A percentile compares a stretch with the other conserved stretches of the same genome.
Evolutionary conservation across 1,284 basidiomycete species (phyloP).

Genomic region (Tilletia walkeri): DNA sequence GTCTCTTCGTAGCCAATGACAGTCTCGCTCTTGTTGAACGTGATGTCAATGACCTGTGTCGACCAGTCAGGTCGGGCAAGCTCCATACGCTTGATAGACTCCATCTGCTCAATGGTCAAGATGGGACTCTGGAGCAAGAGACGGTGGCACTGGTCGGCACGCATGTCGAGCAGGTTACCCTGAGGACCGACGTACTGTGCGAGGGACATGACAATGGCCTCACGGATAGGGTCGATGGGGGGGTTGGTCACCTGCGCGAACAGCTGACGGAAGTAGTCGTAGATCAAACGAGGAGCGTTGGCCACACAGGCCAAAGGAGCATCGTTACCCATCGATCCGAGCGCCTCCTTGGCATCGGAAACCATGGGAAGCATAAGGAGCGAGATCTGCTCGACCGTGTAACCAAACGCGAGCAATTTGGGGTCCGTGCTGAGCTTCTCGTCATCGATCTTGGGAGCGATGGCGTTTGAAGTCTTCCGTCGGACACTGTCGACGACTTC

Average conservation of each 20-base stretch:
- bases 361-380: constrained; percentile 53
- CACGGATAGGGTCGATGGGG: constrained; percentile 53
- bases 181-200: constrained; percentile 53
- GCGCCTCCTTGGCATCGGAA: constrained; percentile 48
- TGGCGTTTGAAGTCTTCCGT: constrained; percentile 29
- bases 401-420: constrained; percentile 50
- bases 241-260: constrained; percentile 55
- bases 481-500: constrained; percentile 46
- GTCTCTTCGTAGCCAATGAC: constrained; percentile 46
- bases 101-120: constrained; percentile 47
- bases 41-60: constrained; percentile 49
- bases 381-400: constrained; percentile 51
- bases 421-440: constrained; percentile 46
- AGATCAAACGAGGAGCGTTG: constrained; percentile 46
- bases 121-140: constrained; percentile 45
- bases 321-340: constrained; percentile 55
- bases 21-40: constrained; percentile 48
- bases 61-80: constrained; percentile 43
- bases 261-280: constrained; percentile 54
- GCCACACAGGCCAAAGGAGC: constrained; percentile 50
- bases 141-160: constrained; percentile 49
- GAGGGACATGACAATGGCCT: constrained; percentile 53
- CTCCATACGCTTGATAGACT: constrained; percentile 47
- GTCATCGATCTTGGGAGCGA: constrained; percentile 45
- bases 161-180: constrained; percentile 53